Evolutionary conservation across 306 rosid genomes (phyloP).

Genomic region (Canavalia ensiformis): DNA sequence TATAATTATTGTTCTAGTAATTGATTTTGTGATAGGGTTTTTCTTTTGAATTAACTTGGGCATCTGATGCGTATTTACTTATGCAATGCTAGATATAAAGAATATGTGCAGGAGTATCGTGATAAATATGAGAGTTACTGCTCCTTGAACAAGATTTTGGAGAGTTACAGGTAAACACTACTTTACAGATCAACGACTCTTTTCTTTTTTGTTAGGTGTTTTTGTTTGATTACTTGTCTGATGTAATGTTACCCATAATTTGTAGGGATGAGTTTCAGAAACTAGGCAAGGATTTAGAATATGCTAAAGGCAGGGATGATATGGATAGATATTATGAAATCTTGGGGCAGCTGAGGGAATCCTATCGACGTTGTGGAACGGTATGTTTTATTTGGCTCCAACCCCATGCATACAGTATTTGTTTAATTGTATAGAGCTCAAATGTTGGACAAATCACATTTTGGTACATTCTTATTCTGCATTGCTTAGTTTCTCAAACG

Average conservation of each 20-base stretch:
- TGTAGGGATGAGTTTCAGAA: slow-evolving; percentile 76
- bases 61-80: slow-evolving; percentile 46
- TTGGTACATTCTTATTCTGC: slow-evolving; percentile 29
- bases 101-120: slow-evolving; percentile 85
- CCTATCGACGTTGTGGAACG: slow-evolving; percentile 71
- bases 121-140: slow-evolving; percentile 87
- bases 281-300: slow-evolving; percentile 71
- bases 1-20: slow-evolving; percentile 10
- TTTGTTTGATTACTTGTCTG: slow-evolving; percentile 34
- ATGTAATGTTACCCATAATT: slow-evolving; percentile 41
- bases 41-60: slow-evolving; percentile 33
- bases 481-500: slow-evolving; percentile 32
- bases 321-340: slow-evolving; percentile 64
- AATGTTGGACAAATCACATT: slow-evolving; percentile 34
- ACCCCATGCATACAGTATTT: slow-evolving; percentile 32
- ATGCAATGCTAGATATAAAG: slow-evolving; percentile 72
- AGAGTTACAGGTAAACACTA: slow-evolving; percentile 70
- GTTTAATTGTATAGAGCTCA: slow-evolving; percentile 21
- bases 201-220: slow-evolving; percentile 23
- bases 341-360: slow-evolving; percentile 72
- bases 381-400: slow-evolving; percentile 56
- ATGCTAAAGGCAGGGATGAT: slow-evolving; percentile 64
- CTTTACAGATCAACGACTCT: slow-evolving; percentile 23
- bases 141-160: slow-evolving; percentile 88
- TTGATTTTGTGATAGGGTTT: slow-evolving; percentile 16